Evolutionary conservation across 2,329 filamentous ascomycete genomes (phyloP).

Genomic region (Claviceps maximensis): DNA sequence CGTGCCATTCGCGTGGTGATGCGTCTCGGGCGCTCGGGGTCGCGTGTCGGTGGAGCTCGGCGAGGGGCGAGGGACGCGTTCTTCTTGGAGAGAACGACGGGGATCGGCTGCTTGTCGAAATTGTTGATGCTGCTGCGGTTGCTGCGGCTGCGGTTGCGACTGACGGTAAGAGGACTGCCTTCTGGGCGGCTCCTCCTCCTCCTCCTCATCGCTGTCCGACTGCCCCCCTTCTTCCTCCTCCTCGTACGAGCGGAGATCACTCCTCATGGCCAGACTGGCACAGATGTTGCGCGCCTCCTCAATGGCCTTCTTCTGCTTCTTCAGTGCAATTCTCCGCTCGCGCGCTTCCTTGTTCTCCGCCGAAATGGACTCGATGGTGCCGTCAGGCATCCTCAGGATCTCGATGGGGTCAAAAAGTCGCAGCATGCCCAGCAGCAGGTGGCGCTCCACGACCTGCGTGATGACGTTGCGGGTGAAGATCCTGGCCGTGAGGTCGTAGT

Average conservation of each 20-base stretch:
- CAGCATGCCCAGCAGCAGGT: slow-evolving; percentile 37
- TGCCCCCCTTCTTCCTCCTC: slow-evolving; percentile 25
- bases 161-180: not conserved
- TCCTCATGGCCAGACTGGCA: slow-evolving; percentile 37
- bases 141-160: slow-evolving; percentile 3
- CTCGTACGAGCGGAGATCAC: slow-evolving; percentile 30
- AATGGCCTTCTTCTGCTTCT: slow-evolving; percentile 35
- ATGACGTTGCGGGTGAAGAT: slow-evolving; percentile 40
- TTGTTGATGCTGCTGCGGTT: slow-evolving; percentile 6
- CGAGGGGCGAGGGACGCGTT: not conserved
- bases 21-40: slow-evolving; percentile 12
- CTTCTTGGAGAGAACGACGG: slow-evolving; percentile 4
- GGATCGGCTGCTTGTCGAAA: slow-evolving; percentile 2
- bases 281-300: slow-evolving; percentile 37
- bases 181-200: slow-evolving; percentile 13
- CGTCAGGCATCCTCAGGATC: slow-evolving; percentile 32
- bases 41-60: slow-evolving; percentile 1
- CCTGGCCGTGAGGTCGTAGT: slow-evolving; percentile 38
- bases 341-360: slow-evolving; percentile 40
- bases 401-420: slow-evolving; percentile 39
- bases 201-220: slow-evolving; percentile 19
- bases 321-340: slow-evolving; percentile 33
- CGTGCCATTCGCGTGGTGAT: slow-evolving; percentile 10
- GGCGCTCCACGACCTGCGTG: slow-evolving; percentile 37
- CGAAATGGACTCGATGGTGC: slow-evolving; percentile 34